A percentile compares a stretch with the other conserved stretches of the same genome.
Conservation (phyloP, 306 rosid genomes). For the Cucurbita argyrosperma region DNA sequence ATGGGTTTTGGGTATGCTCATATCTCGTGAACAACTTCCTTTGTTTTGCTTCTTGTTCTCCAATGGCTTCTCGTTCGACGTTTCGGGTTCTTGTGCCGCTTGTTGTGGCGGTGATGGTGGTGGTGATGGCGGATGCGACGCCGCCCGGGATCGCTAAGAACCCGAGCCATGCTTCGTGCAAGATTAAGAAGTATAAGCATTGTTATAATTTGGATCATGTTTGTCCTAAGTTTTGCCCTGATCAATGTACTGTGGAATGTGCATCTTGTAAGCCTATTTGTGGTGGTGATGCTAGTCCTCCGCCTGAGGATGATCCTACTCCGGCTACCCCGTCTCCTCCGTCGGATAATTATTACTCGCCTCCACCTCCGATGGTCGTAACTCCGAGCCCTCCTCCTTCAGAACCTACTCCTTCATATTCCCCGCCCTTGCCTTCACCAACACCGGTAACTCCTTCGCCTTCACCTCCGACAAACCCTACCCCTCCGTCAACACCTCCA, state of each 20-base stretch:
- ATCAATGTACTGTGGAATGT: constrained; percentile 37
- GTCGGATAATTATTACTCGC: neutral
- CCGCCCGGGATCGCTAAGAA: constrained; percentile 39
- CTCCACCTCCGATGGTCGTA: neutral
- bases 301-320: constrained; percentile 6
- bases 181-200: constrained; percentile 29
- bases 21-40: neutral
- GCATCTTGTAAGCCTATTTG: constrained; percentile 41
- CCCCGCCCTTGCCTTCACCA: neutral
- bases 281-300: constrained; percentile 7
- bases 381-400: neutral
- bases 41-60: neutral
- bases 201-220: constrained; percentile 43
- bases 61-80: neutral
- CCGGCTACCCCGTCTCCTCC: constrained; percentile 8
- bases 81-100: neutral
- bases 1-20: neutral
- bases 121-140: constrained; percentile 14
- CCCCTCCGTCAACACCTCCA: neutral
- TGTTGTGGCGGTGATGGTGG: constrained; percentile 13
- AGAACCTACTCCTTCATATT: neutral
- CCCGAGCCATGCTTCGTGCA: constrained; percentile 28
- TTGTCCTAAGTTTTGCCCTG: constrained; percentile 51
- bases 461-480: neutral
- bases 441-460: neutral